Evolutionary conservation across 768 basidiomycete genomes (phyloP).

Genomic region (Megacollybia marginata): DNA sequence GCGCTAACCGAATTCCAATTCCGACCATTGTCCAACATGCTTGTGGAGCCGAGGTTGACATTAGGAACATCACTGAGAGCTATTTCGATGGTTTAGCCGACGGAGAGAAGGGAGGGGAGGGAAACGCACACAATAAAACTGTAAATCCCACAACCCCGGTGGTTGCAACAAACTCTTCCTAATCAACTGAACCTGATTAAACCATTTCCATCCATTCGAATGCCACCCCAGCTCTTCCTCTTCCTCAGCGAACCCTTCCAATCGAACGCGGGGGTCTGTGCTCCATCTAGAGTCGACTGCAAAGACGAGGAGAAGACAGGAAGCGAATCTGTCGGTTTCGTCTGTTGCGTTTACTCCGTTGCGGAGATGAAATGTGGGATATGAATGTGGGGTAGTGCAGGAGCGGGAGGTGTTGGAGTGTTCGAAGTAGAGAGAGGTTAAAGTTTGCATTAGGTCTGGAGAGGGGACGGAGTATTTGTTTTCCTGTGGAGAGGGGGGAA

Average conservation of each 20-base stretch:
- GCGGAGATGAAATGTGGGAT: slow-evolving; percentile 20
- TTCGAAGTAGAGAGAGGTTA: slow-evolving; percentile 45
- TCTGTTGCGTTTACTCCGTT: too few relatives aligned
- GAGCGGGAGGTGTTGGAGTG: slow-evolving; percentile 33
- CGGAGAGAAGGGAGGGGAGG: slow-evolving; percentile 2
- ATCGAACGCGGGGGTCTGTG: slow-evolving; percentile 24
- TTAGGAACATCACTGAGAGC: slow-evolving; percentile 25
- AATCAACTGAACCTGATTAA: slow-evolving; percentile 41
- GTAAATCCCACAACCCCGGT: slow-evolving; percentile 49
- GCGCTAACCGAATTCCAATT: slow-evolving; percentile 37
- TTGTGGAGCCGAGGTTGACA: slow-evolving; percentile 28
- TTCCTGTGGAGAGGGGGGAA: background rate
- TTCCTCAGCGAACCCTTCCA: slow-evolving; percentile 8
- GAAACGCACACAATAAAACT: slow-evolving; percentile 33
- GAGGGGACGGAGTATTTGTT: slow-evolving; percentile 16
- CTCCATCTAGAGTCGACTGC: slow-evolving; percentile 36
- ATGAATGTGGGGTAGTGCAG: slow-evolving; percentile 46
- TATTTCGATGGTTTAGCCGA: slow-evolving; percentile 13
- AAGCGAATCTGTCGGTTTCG: slow-evolving; percentile 28
- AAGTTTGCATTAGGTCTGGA: slow-evolving; percentile 25
- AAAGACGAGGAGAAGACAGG: slow-evolving; percentile 42
- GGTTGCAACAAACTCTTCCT: slow-evolving; percentile 39
- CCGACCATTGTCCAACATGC: slow-evolving; percentile 39
- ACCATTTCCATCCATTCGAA: slow-evolving; percentile 20
- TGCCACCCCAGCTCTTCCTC: slow-evolving; percentile 14